A percentile compares a stretch with the other conserved stretches of the same genome.
Evolutionary conservation across 2,329 filamentous ascomycete species (phyloP).

Genomic region (Clonostachys chloroleuca): DNA sequence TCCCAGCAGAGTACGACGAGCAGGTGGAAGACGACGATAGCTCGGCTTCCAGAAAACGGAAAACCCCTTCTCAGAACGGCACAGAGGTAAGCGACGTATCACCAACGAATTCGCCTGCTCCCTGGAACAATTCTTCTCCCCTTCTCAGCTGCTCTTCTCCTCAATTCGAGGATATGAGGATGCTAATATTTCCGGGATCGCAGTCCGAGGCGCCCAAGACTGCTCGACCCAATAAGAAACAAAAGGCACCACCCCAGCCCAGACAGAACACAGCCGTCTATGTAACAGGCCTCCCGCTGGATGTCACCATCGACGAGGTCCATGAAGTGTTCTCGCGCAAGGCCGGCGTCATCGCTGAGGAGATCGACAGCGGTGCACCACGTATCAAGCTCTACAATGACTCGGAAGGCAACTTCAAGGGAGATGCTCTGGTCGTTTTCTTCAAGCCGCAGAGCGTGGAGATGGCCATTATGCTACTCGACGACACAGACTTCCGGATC

Average conservation of each 20-base stretch:
- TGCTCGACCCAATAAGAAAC: constrained; percentile 36
- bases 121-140: too few relatives aligned
- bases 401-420: constrained; percentile 80
- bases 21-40: constrained; percentile 17
- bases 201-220: constrained; percentile 22
- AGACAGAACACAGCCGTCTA: constrained; percentile 86
- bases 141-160: neutral
- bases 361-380: constrained; percentile 82
- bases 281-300: constrained; percentile 79
- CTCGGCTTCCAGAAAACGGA: constrained; percentile 32
- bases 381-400: constrained; percentile 93
- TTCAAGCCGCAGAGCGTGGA: constrained; percentile 93
- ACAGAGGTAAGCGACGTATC: constrained; percentile 31
- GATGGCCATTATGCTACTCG: constrained; percentile 75
- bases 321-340: constrained; percentile 77
- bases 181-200: constrained; percentile 4
- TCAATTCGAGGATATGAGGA: neutral
- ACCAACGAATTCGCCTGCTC: too few relatives aligned
- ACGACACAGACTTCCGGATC: constrained; percentile 78
- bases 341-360: constrained; percentile 88
- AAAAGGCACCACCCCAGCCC: constrained; percentile 42
- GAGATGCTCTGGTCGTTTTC: constrained; percentile 88
- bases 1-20: constrained; percentile 44
- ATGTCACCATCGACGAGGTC: constrained; percentile 77
- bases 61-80: constrained; percentile 28